Evolutionary conservation across 805 yeast genomes (phyloP).

Genomic region (Yamadazyma paraphyllophila): DNA sequence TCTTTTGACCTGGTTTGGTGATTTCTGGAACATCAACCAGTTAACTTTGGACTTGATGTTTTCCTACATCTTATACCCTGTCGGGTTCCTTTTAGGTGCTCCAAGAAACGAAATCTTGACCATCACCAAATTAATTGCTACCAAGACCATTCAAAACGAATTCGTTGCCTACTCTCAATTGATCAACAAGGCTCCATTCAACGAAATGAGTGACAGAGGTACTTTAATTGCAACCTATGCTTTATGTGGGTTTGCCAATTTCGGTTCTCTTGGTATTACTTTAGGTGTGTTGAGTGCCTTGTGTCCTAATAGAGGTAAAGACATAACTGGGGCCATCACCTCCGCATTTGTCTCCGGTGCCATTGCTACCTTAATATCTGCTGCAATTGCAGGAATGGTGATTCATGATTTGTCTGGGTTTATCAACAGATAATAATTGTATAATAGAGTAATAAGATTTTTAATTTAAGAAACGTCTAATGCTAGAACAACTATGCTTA

Average conservation of each 20-base stretch:
- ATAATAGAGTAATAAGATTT: background rate
- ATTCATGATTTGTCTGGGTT: constrained; percentile 44
- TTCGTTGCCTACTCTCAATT: constrained; percentile 51
- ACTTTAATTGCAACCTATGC: constrained; percentile 58
- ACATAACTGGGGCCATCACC: constrained; percentile 44
- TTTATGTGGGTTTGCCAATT: constrained; percentile 61
- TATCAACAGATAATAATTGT: constrained; percentile 6
- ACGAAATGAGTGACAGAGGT: constrained; percentile 48
- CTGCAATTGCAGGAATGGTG: constrained; percentile 64
- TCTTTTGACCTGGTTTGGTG: constrained; percentile 58
- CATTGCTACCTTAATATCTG: constrained; percentile 52
- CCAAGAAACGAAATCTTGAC: constrained; percentile 50
- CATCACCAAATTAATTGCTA: constrained; percentile 52
- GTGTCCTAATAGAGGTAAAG: constrained; percentile 49
- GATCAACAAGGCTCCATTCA: constrained; percentile 42
- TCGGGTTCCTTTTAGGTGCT: constrained; percentile 57
- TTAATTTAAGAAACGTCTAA: too few species aligned
- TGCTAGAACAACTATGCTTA: too few species aligned
- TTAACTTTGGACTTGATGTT: constrained; percentile 55
- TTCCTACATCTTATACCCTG: constrained; percentile 59
- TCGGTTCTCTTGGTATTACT: constrained; percentile 61
- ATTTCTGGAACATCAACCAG: constrained; percentile 55
- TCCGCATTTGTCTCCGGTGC: constrained; percentile 54
- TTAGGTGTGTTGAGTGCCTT: constrained; percentile 58
- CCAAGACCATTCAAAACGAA: constrained; percentile 61